Base-by-base conservation (phyloP, 768 basidiomycete genomes). In the Russula vinacea region DNA sequence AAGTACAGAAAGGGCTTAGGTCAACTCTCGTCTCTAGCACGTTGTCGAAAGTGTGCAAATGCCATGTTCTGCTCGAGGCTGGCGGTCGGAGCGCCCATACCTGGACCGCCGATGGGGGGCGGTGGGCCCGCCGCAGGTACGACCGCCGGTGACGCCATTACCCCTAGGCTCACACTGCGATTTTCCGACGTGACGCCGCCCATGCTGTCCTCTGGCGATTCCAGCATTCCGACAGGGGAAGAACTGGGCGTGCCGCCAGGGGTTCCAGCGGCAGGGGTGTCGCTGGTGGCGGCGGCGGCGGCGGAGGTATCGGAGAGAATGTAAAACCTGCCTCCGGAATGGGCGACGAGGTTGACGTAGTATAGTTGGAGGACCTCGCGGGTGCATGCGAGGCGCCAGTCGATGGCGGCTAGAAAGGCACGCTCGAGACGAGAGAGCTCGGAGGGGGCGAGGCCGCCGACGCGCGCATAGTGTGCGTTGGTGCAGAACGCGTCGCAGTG, bases 401-500 rank as follows among this genome's bases (percentile, higher is more conserved):
- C 93, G 62, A 97, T 94, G 73, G 87, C 87, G 62, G 80, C 80
- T 56, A 98, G 83, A 74, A 99, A 94, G 75, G 98, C 96, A 74
- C 92, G 82, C 78, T 99, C 97, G 66, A 99, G 84, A 71, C 91
- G 80, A 78, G 98, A 96, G 75, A 98, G 85, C 77, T 99, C 96
- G 64, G 83, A 80, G 55, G 94, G 81, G 67, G 90, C 86, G 73
- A 98, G 93, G 61, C 97, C 97, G 70, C 97, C 97, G 37, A 99
- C 95, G 76, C 89, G 90, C 68, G 97, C 93, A 77, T 98, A 98
- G 72, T 95, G 85, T 62, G 83, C 85, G 75, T 98, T 98, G 54
- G 92, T 93, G 78, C 92, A 96, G 75, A 98, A 98, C 22, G 87
- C 84, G 77, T 99, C 97, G 76, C 92, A 95, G 51, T 98, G 85